phyloP scores from a whole-genome alignment of 2,329 filamentous ascomycete species.

The Apiospora hydei region DNA sequence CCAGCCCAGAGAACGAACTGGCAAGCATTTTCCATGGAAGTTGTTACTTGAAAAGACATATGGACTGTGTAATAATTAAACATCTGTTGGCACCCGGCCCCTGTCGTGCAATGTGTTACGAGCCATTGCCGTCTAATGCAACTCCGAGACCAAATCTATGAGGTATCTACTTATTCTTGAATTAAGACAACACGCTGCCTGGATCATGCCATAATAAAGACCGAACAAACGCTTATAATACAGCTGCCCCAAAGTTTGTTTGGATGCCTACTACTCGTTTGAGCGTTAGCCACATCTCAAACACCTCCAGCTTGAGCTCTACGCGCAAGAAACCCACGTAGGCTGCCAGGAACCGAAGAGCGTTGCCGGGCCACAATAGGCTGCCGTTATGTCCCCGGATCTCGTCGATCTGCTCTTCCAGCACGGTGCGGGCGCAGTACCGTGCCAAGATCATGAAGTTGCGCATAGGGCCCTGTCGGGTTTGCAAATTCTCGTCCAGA shows the following conservation, averaged over 20 bases:
- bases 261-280: conserved; percentile 54
- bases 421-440: conserved; percentile 72
- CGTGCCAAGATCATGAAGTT: conserved; percentile 73
- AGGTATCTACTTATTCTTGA: conserved; percentile 1
- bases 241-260: conserved; percentile 3
- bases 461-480: conserved; percentile 69
- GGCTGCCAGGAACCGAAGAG: conserved; percentile 60
- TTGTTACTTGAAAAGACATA: neutral
- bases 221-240: neutral
- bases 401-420: conserved; percentile 68
- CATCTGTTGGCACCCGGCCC: neutral
- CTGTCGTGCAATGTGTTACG: neutral
- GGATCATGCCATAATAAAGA: neutral
- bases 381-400: conserved; percentile 58
- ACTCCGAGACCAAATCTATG: conserved; percentile 7
- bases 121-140: neutral
- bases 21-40: neutral
- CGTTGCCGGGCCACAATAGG: conserved; percentile 65
- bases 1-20: neutral
- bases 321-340: conserved; percentile 67
- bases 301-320: conserved; percentile 67
- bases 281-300: conserved; percentile 66
- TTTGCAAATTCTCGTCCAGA: conserved; percentile 89
- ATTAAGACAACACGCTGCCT: neutral
- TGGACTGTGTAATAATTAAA: conserved; percentile 1